phyloP scores from a whole-genome alignment of 176 grass and related monocot species.

The Carex parvula region DNA sequence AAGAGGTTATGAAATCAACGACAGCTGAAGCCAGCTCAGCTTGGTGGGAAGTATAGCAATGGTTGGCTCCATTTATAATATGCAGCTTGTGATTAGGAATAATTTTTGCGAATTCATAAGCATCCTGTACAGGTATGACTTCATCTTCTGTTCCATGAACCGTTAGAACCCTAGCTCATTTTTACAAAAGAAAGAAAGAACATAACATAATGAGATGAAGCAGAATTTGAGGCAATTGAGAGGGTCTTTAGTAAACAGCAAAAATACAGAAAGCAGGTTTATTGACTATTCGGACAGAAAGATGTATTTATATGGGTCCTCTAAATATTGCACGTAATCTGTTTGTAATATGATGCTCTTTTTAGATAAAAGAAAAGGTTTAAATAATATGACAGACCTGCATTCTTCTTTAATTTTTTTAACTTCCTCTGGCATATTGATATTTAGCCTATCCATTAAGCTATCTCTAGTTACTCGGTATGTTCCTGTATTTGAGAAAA shows the following conservation, averaged over 20 bases:
- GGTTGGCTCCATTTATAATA: slow-evolving; percentile 77
- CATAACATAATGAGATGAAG: not conserved
- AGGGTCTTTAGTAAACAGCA: not conserved
- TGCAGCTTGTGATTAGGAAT: slow-evolving; percentile 68
- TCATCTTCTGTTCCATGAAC: slow-evolving; percentile 82
- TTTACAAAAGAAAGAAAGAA: not conserved
- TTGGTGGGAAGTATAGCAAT: slow-evolving; percentile 70
- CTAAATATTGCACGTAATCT: not conserved
- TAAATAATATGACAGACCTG: slow-evolving; percentile 44
- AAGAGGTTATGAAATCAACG: slow-evolving; percentile 40
- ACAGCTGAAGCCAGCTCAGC: slow-evolving; percentile 48
- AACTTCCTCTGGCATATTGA: slow-evolving; percentile 60
- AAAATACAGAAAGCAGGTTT: not conserved
- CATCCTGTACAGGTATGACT: slow-evolving; percentile 68
- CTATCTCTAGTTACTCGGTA: slow-evolving; percentile 74
- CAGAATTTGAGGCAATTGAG: not conserved
- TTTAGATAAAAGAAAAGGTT: slow-evolving; percentile 4
- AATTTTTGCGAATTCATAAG: slow-evolving; percentile 66
- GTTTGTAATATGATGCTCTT: not conserved
- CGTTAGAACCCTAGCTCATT: slow-evolving; percentile 51
- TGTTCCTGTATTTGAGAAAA: slow-evolving; percentile 33
- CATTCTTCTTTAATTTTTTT: slow-evolving; percentile 67
- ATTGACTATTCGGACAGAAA: not conserved
- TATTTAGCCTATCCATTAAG: slow-evolving; percentile 69
- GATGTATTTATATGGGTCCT: too few species aligned